These are phyloP conservation scores for Nymphaea colorata DNA, from an alignment of 164 flowering plant genomes.

Conservation along the genomic window DNA sequence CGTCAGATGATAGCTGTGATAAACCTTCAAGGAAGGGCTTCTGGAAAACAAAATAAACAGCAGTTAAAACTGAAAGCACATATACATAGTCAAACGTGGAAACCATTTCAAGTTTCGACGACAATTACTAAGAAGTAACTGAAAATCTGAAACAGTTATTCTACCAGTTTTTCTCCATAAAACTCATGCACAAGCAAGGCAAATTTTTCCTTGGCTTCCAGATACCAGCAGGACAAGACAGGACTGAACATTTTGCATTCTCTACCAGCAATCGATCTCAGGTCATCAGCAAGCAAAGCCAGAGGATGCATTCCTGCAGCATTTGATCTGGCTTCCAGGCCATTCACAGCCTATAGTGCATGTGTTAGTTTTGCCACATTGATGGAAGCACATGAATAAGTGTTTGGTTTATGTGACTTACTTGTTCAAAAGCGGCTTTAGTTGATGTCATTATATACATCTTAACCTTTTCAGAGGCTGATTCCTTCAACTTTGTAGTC, in stretches of 20 bases:
- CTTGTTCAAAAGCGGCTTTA: slow-evolving; percentile 46
- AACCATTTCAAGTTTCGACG: no score
- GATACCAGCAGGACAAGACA: slow-evolving; percentile 40
- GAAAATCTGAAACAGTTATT: slow-evolving; percentile 3
- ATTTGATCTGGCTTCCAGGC: slow-evolving; percentile 24
- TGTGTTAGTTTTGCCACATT: no score
- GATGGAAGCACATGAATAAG: no score
- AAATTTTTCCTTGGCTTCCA: slow-evolving; percentile 43
- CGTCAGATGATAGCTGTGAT: slow-evolving; percentile 55
- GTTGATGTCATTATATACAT: slow-evolving; percentile 36
- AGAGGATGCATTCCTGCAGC: slow-evolving; percentile 37
- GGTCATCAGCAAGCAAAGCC: slow-evolving; percentile 58
- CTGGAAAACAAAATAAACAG: slow-evolving; percentile 17
- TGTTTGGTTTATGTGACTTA: slow-evolving; percentile 15
- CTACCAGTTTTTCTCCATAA: slow-evolving; percentile 74
- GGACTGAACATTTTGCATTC: slow-evolving; percentile 50
- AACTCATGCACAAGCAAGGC: slow-evolving; percentile 35
- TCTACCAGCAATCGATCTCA: slow-evolving; percentile 43
- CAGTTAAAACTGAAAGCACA: background rate
- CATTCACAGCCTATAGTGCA: slow-evolving; percentile 26
- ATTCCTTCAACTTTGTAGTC: background rate
- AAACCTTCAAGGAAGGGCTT: slow-evolving; percentile 51
- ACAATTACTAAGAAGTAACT: no score
- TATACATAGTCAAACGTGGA: no score
- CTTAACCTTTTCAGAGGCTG: slow-evolving; percentile 18